Percentiles rank a stretch among this genome's conserved stretches.
Evolutionary conservation across 495 filamentous ascomycete species (phyloP).

Genomic region (Penicillium canariense): DNA sequence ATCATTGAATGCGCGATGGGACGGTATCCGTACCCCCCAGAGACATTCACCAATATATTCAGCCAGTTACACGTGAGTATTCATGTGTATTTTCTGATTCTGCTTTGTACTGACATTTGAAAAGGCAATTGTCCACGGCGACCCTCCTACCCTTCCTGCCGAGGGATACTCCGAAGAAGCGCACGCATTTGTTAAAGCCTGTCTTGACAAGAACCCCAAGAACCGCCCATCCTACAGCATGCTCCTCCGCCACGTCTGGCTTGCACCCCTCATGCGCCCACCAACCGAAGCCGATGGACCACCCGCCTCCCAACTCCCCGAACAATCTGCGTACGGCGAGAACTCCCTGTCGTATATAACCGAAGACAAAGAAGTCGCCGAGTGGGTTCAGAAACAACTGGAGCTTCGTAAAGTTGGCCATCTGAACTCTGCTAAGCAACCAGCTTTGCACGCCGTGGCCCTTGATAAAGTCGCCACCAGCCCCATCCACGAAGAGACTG

Average conservation of each 20-base stretch:
- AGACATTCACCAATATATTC: constrained; percentile 98
- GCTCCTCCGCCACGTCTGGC: constrained; percentile 86
- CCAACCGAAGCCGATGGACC: constrained; percentile 74
- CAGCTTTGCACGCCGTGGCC: constrained; percentile 76
- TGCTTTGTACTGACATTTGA: constrained; percentile 18
- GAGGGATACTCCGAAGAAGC: constrained; percentile 76
- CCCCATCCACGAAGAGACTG: constrained; percentile 31
- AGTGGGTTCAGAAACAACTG: constrained; percentile 77
- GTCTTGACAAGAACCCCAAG: constrained; percentile 89
- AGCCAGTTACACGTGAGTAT: constrained; percentile 89
- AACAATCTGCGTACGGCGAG: constrained; percentile 40
- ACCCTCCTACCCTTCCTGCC: constrained; percentile 79
- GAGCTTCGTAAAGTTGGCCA: constrained; percentile 56
- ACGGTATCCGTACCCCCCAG: constrained; percentile 93
- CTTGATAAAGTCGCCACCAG: constrained; percentile 56
- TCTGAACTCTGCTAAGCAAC: constrained; percentile 50
- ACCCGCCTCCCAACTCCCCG: constrained; percentile 48
- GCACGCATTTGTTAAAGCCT: constrained; percentile 81
- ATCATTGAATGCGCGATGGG: constrained; percentile 97
- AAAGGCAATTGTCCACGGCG: constrained; percentile 95
- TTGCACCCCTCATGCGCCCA: constrained; percentile 77
- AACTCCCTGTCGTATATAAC: constrained; percentile 40
- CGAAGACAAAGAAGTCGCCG: constrained; percentile 75
- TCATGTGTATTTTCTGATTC: neutral
- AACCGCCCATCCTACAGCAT: constrained; percentile 87